Evolutionary conservation across 192 early-diverging fungal genomes (phyloP).

Genomic region (Jimgerdemannia flammicorona): DNA sequence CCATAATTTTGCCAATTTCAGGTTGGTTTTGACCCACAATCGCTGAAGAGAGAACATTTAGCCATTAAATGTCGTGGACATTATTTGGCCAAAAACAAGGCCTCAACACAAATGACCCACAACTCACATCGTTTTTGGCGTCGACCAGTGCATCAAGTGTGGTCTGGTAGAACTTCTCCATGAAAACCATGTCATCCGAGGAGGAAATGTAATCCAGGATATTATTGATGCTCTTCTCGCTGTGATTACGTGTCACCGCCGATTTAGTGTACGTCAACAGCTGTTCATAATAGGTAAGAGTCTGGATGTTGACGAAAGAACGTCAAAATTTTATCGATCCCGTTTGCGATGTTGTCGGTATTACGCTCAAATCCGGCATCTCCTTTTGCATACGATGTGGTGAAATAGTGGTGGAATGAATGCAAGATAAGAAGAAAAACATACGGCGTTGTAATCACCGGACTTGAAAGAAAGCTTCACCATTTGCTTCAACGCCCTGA

Average conservation of each 20-base stretch:
- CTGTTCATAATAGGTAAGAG: slow-evolving; percentile 66
- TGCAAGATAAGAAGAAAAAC: not conserved
- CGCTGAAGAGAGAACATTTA: slow-evolving; percentile 40
- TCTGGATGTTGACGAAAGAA: slow-evolving; percentile 37
- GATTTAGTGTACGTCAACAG: slow-evolving; percentile 73
- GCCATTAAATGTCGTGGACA: no score
- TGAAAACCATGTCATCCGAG: slow-evolving; percentile 71
- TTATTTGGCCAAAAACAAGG: no score
- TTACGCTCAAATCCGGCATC: not conserved
- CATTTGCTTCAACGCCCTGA: slow-evolving; percentile 88
- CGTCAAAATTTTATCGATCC: not conserved
- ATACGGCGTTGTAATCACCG: slow-evolving; percentile 56
- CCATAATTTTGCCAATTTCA: slow-evolving; percentile 83
- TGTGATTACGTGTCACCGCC: slow-evolving; percentile 80
- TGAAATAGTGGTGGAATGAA: no score
- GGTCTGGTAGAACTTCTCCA: slow-evolving; percentile 81
- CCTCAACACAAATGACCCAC: not conserved
- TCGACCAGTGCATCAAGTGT: slow-evolving; percentile 72
- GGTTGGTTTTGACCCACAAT: slow-evolving; percentile 81
- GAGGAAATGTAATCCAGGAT: slow-evolving; percentile 79
- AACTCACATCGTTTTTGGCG: slow-evolving; percentile 73
- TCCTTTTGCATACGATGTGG: not conserved
- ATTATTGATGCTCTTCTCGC: slow-evolving; percentile 90
- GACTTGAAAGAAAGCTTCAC: slow-evolving; percentile 74
- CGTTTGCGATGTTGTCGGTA: not conserved